These are phyloP conservation scores for Fusarium torreyae DNA, from an alignment of 2,329 filamentous ascomycete genomes.

Conservation along the genomic window DNA sequence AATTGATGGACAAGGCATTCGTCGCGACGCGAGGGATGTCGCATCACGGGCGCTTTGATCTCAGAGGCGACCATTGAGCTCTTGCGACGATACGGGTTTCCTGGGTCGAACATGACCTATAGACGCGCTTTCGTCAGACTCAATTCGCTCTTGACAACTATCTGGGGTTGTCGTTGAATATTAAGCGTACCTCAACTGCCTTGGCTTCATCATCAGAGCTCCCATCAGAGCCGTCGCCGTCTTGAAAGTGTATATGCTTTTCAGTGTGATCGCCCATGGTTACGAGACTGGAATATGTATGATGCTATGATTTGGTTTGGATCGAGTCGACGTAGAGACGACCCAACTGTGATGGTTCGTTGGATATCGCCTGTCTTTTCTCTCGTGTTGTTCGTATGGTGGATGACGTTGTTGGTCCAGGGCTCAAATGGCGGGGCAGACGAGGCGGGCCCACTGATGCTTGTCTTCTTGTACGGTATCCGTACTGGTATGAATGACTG, in stretches of 20 bases:
- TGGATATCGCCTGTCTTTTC: constrained; percentile 14
- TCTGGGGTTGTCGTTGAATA: background rate
- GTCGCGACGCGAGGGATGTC: constrained; percentile 55
- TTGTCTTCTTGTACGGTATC: background rate
- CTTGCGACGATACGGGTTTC: constrained; percentile 75
- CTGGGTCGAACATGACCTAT: constrained; percentile 74
- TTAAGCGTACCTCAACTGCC: constrained; percentile 64
- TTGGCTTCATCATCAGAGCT: constrained; percentile 66
- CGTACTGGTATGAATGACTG: background rate
- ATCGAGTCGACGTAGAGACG: background rate
- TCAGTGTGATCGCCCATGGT: constrained; percentile 38
- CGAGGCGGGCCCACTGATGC: constrained; percentile 25
- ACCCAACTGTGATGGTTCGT: background rate
- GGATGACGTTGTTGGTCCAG: constrained; percentile 35
- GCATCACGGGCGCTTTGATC: constrained; percentile 54
- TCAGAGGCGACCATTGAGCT: constrained; percentile 74
- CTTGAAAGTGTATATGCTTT: constrained; percentile 53
- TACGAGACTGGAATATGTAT: constrained; percentile 2
- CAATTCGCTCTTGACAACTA: constrained; percentile 2
- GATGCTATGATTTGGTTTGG: background rate
- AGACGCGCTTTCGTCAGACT: constrained; percentile 17
- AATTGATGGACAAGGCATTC: constrained; percentile 78
- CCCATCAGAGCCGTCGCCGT: constrained; percentile 57
- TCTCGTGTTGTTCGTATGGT: constrained; percentile 23
- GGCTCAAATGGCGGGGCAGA: constrained; percentile 37